These are phyloP conservation scores for Saccharum officinarum DNA, from an alignment of 176 grass and related monocot species.

Conservation along the genomic window DNA sequence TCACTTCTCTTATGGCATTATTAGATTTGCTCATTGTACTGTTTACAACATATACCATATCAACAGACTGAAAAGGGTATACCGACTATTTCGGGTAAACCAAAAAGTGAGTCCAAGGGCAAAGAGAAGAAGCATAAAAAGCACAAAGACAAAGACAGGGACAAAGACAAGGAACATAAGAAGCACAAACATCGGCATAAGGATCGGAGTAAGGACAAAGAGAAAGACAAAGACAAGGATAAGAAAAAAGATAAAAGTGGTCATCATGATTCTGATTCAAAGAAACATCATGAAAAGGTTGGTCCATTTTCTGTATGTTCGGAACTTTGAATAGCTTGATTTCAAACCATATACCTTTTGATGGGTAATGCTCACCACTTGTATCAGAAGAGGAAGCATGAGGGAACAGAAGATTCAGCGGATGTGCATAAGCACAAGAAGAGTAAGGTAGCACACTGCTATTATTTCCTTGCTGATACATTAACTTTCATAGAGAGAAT, in stretches of 20 bases:
- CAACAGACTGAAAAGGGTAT: slow-evolving; percentile 77
- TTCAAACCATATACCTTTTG: slow-evolving; percentile 20
- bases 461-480: slow-evolving; percentile 24
- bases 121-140: slow-evolving; percentile 98
- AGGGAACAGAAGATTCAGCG: slow-evolving; percentile 46
- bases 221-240: slow-evolving; percentile 78
- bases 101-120: slow-evolving; percentile 78
- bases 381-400: slow-evolving; percentile 67
- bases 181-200: slow-evolving; percentile 96
- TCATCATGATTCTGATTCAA: slow-evolving; percentile 79
- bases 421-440: slow-evolving; percentile 77
- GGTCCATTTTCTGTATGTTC: slow-evolving; percentile 20
- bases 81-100: slow-evolving; percentile 80
- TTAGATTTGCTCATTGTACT: slow-evolving; percentile 16
- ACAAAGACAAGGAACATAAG: slow-evolving; percentile 97
- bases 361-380: background rate
- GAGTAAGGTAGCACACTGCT: slow-evolving; percentile 57
- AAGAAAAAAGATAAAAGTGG: slow-evolving; percentile 96
- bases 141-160: slow-evolving; percentile 84
- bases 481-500: background rate
- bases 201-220: slow-evolving; percentile 88
- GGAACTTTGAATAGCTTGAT: background rate
- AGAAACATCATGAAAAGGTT: slow-evolving; percentile 94
- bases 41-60: slow-evolving; percentile 5
- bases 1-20: background rate